Evolutionary conservation across 2,329 filamentous ascomycete genomes (phyloP).

Genomic region (Cadophora sp.): DNA sequence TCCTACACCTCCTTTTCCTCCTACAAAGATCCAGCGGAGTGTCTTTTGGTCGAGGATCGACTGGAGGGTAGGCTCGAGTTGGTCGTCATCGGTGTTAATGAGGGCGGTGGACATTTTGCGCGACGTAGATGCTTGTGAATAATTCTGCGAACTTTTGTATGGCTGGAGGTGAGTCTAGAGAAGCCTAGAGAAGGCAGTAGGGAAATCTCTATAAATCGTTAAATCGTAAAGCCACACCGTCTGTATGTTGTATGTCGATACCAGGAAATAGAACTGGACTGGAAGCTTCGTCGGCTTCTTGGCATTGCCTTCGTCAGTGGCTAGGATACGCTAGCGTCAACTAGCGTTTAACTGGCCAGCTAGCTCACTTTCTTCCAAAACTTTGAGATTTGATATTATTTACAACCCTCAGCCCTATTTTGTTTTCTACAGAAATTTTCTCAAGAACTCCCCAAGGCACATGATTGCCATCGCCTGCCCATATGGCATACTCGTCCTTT

Average conservation of each 20-base stretch:
- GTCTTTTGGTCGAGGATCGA: slow-evolving; percentile 94
- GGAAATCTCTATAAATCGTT: background rate
- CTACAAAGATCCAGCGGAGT: slow-evolving; percentile 98
- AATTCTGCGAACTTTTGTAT: background rate
- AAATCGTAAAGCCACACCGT: background rate
- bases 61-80: slow-evolving; percentile 91
- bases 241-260: background rate
- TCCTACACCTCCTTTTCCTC: slow-evolving; percentile 96
- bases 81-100: slow-evolving; percentile 69
- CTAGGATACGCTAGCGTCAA: background rate
- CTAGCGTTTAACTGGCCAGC: slow-evolving; percentile 7
- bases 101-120: slow-evolving; percentile 50
- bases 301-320: slow-evolving; percentile 2
- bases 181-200: no score
- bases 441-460: slow-evolving; percentile 76
- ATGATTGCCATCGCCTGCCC: slow-evolving; percentile 87
- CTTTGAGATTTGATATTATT: no score
- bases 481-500: slow-evolving; percentile 81
- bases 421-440: slow-evolving; percentile 53
- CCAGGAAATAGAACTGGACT: background rate
- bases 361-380: background rate
- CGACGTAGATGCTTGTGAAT: background rate
- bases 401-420: background rate
- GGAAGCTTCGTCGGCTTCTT: slow-evolving; percentile 1
- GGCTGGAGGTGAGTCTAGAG: background rate